Conservation (phyloP, 306 rosid genomes). For the Cicer judaicum region DNA sequence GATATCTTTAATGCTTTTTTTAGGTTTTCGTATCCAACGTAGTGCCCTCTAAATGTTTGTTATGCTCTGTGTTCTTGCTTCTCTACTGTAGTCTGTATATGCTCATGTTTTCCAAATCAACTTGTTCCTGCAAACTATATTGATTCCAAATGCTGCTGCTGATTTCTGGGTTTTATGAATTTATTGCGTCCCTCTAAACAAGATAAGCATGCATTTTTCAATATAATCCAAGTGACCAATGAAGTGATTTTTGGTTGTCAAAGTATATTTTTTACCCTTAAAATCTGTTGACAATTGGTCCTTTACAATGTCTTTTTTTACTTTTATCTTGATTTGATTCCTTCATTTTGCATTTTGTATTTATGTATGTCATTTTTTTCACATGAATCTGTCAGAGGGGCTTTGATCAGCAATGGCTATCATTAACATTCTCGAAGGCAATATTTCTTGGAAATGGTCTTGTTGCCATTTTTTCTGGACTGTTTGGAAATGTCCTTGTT, state of each 20-base stretch:
- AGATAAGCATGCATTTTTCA: conserved; percentile 19
- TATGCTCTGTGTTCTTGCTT: conserved; percentile 20
- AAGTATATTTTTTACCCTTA: neutral
- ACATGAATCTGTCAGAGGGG: conserved; percentile 69
- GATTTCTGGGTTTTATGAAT: conserved; percentile 19
- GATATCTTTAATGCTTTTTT: conserved; percentile 7
- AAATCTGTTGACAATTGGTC: conserved; percentile 12
- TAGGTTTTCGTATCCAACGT: conserved; percentile 13
- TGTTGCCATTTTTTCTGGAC: conserved; percentile 81
- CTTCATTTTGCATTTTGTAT: conserved; percentile 36
- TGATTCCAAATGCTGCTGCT: conserved; percentile 32
- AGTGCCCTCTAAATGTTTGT: conserved; percentile 7
- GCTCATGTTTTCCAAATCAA: conserved; percentile 3
- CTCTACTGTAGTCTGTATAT: neutral
- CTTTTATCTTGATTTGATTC: conserved; percentile 38
- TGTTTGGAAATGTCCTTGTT: conserved; percentile 91
- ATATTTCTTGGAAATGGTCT: conserved; percentile 96
- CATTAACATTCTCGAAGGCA: conserved; percentile 89
- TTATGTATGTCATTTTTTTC: conserved; percentile 38
- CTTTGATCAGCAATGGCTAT: conserved; percentile 95
- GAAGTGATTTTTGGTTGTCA: conserved; percentile 13
- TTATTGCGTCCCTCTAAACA: neutral
- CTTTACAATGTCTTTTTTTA: conserved; percentile 1
- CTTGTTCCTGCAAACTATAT: conserved; percentile 22
- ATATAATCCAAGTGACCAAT: neutral